Conservation (phyloP, 2,329 filamentous ascomycete species). For the Xylariales sp. region DNA sequence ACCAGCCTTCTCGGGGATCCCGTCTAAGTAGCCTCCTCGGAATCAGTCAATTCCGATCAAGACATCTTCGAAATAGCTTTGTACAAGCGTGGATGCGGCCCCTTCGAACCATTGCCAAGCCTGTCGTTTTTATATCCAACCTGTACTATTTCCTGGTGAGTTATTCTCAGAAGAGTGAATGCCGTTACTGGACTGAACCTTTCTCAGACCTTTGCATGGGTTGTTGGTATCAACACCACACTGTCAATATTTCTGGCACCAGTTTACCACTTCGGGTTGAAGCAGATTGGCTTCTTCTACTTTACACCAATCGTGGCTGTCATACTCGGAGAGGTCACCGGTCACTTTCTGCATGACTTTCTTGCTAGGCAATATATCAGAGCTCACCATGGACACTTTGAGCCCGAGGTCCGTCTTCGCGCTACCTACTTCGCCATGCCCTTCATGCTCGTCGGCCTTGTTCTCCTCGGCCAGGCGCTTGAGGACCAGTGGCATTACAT, state of each 20-base stretch:
- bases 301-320: conserved; percentile 53
- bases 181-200: too few relatives aligned
- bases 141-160: conserved; percentile 31
- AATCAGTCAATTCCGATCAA: conserved; percentile 29
- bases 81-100: conserved; percentile 34
- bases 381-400: conserved; percentile 45
- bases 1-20: conserved; percentile 31
- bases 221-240: conserved; percentile 53
- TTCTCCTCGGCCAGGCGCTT: conserved; percentile 49
- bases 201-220: conserved; percentile 40
- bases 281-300: conserved; percentile 51
- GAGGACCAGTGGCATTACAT: conserved; percentile 48
- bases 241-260: conserved; percentile 46
- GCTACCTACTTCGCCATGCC: conserved; percentile 42
- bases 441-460: conserved; percentile 44
- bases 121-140: conserved; percentile 30
- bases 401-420: conserved; percentile 50
- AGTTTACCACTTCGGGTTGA: conserved; percentile 44
- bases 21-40: conserved; percentile 25
- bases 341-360: conserved; percentile 53
- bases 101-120: conserved; percentile 34
- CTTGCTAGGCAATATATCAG: conserved; percentile 40
- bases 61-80: conserved; percentile 34
- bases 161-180: too few relatives aligned
- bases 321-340: conserved; percentile 46